Conservation (phyloP, 179 eudicot species). For the Sideroxylon spinosum region DNA sequence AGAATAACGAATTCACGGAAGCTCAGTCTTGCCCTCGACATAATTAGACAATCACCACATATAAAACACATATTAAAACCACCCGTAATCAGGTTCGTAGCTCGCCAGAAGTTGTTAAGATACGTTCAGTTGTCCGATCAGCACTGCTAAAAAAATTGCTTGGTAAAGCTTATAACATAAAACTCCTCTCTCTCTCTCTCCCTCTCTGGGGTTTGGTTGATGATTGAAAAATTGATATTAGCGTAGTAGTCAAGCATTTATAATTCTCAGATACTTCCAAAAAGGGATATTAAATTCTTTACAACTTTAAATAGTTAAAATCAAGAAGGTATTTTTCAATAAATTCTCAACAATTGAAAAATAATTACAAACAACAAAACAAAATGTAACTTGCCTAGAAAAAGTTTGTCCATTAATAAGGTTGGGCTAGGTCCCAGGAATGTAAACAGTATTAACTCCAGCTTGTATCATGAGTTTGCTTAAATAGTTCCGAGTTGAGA, state of each 20-base stretch:
- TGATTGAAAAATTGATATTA: neutral
- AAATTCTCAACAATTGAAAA: too few species aligned
- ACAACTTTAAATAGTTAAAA: neutral
- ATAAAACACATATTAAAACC: neutral
- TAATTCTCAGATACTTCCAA: neutral
- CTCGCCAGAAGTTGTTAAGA: neutral
- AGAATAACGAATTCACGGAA: neutral
- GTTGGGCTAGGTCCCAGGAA: neutral
- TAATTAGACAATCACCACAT: neutral
- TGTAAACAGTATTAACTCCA: neutral
- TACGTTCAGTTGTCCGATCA: neutral
- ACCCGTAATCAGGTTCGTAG: neutral
- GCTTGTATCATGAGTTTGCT: neutral
- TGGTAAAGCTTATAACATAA: neutral
- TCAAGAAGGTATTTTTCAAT: too few species aligned
- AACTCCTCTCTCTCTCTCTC: too few species aligned
- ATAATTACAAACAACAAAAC: too few species aligned
- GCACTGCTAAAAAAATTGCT: neutral
- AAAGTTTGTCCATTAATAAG: neutral
- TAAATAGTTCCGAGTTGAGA: neutral
- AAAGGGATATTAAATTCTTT: too few species aligned
- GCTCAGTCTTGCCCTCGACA: neutral
- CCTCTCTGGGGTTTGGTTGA: neutral
- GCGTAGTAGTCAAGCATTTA: neutral
- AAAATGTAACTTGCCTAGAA: neutral